These are phyloP conservation scores for Diaporthe sp. DNA, from an alignment of 2,329 filamentous ascomycete genomes.

Conservation along the genomic window DNA sequence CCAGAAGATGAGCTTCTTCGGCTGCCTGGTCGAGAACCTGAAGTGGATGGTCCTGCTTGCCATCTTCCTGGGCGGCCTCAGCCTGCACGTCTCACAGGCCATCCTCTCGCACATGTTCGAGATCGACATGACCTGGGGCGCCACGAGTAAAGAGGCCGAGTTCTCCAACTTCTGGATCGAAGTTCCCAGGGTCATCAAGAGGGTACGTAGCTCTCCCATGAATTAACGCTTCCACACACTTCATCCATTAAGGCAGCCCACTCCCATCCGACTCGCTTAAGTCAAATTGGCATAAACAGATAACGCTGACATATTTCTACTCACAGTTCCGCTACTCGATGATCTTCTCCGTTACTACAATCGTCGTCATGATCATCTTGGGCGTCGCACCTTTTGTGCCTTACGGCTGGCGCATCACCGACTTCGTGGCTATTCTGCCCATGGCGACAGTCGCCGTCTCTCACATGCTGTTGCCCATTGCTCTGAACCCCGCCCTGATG, in stretches of 20 bases:
- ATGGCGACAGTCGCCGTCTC: slow-evolving; percentile 79
- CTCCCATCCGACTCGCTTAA: neutral
- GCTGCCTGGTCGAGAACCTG: slow-evolving; percentile 73
- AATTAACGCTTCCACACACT: neutral
- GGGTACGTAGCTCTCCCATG: slow-evolving; percentile 68
- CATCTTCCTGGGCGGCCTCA: slow-evolving; percentile 86
- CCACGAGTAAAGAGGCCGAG: slow-evolving; percentile 86
- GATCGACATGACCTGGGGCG: slow-evolving; percentile 88
- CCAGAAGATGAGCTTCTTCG: slow-evolving; percentile 72
- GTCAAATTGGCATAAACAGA: too few species aligned
- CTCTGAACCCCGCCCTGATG: slow-evolving; percentile 84
- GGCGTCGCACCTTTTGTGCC: slow-evolving; percentile 75
- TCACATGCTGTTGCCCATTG: slow-evolving; percentile 80
- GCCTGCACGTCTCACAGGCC: slow-evolving; percentile 84
- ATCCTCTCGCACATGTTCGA: slow-evolving; percentile 87
- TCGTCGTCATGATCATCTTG: slow-evolving; percentile 74
- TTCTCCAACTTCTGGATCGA: slow-evolving; percentile 89
- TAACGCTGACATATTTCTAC: slow-evolving; percentile 4
- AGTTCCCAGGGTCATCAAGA: slow-evolving; percentile 81
- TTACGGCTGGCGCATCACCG: slow-evolving; percentile 74
- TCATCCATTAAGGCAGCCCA: neutral
- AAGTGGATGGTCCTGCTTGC: slow-evolving; percentile 82
- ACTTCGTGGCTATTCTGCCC: slow-evolving; percentile 82
- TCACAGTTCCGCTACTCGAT: slow-evolving; percentile 79
- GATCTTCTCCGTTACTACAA: slow-evolving; percentile 69